A percentile compares a stretch with the other conserved stretches of the same genome.
Conservation (phyloP, 805 yeast species). For the Tetrapisispora phaffii region DNA sequence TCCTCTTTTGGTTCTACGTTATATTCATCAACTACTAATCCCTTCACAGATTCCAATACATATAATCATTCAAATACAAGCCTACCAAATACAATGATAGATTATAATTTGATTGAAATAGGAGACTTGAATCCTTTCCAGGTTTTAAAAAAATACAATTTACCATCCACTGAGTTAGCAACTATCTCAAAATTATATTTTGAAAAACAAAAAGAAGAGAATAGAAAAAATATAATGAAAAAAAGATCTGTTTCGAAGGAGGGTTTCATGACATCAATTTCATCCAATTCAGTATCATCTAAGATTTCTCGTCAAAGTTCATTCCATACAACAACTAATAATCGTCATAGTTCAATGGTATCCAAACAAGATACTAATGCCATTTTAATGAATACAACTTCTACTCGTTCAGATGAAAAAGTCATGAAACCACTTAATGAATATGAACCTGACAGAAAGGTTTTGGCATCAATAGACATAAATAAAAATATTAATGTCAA, state of each 20-base stretch:
- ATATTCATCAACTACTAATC: background rate
- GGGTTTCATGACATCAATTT: background rate
- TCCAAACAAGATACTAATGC: background rate
- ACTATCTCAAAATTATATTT: conserved; percentile 29
- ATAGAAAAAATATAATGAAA: conserved; percentile 24
- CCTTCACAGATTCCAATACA: background rate
- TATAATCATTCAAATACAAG: background rate
- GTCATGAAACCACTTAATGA: background rate
- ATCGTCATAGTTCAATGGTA: background rate
- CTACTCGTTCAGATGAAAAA: background rate
- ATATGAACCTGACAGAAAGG: conserved; percentile 13
- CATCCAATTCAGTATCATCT: background rate
- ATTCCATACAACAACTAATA: background rate
- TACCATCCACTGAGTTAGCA: conserved; percentile 32
- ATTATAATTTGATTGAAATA: conserved; percentile 24
- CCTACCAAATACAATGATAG: conserved; percentile 2
- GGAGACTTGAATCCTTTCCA: conserved; percentile 35
- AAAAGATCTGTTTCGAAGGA: conserved; percentile 14
- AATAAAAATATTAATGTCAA: conserved; percentile 6
- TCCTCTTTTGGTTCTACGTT: conserved; percentile 1
- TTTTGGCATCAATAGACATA: conserved; percentile 20
- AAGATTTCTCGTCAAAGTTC: background rate
- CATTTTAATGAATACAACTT: background rate
- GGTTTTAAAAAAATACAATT: conserved; percentile 29
- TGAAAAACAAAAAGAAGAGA: conserved; percentile 30